Evolutionary conservation across 129 eudicot species (phyloP), one percentile per base, ranked within the genome.

Genomic region (Cynara cardunculus): DNA sequence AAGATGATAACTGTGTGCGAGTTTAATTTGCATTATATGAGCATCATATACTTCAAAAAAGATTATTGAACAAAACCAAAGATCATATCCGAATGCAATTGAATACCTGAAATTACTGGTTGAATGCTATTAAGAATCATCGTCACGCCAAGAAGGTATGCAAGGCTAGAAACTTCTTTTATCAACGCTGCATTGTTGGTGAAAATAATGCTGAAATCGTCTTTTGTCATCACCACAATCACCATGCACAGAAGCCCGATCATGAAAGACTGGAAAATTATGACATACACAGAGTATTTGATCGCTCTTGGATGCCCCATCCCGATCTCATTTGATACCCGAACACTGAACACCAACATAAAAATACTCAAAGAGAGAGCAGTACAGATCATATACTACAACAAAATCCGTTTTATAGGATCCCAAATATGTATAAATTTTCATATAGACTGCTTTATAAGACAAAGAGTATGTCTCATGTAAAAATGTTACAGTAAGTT

Each of bases 311-410:
- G 88, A 71, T 35, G 96, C 46, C 86, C 78, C 67, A 81, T 24
- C 5, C 93, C 96, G 4, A 91, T 92, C 86, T 91, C 96, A 44
- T 91, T 91, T 25, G 96, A 88, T 12, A 91, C 96, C 34, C 93
- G 85, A 22, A 91, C 93, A 24, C 96, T 91, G 69, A 56, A 72
- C 27, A n/a, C 31, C 41, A 25, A 27, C 32, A 6, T 21, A 21
- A 71, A 71, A 46, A 25, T 26, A 19, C 7, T 72, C 27, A 72
- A 49, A 72, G 30, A 34, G 6, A 34, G 61, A 70, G 18, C 9
- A 0, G 39, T 34, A 5, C 5, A 22, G 10, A 26, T 3, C 21
- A 69, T 14, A 37, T 39, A 25, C 69, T n/a, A 62, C 26, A 22
- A 19, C 25, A 8, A 25, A 21, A 68, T 25, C 14, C 10, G 72